A percentile compares a stretch with the other conserved stretches of the same genome.
Conservation (phyloP, 1,139 yeast species). For the Yamadazyma atlantica region DNA sequence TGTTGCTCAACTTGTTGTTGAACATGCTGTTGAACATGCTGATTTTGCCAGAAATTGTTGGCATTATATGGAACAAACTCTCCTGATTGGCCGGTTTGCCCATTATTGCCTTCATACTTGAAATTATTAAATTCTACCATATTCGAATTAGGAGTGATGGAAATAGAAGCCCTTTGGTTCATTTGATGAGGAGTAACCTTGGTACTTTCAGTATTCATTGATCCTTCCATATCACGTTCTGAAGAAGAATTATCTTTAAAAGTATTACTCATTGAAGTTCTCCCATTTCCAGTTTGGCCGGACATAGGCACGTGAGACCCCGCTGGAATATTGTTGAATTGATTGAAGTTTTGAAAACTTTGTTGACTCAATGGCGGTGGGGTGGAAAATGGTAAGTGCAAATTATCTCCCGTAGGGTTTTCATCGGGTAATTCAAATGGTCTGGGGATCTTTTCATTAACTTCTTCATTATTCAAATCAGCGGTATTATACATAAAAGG, state of each 20-base stretch:
- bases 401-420: conserved; percentile 8
- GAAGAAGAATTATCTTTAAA: conserved; percentile 11
- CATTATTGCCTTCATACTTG: conserved; percentile 4
- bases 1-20: conserved; percentile 14
- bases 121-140: conserved; percentile 4
- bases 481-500: conserved; percentile 26
- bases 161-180: conserved; percentile 8
- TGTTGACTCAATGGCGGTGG: conserved; percentile 23
- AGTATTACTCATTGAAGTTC: too few species aligned
- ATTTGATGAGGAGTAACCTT: conserved; percentile 9
- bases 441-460: conserved; percentile 19
- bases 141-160: conserved; percentile 11
- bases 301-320: background rate
- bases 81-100: background rate
- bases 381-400: conserved; percentile 26
- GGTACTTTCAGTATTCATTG: conserved; percentile 11
- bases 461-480: conserved; percentile 8
- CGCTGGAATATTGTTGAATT: background rate
- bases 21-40: conserved; percentile 11
- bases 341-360: conserved; percentile 5
- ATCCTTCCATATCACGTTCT: conserved; percentile 17
- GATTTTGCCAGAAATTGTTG: conserved; percentile 15
- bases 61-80: background rate
- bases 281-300: background rate
- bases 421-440: conserved; percentile 42